Evolutionary conservation across 140 eudicot species (phyloP), one percentile per base, ranked within the genome.

Genomic region (Senecio squalidus): DNA sequence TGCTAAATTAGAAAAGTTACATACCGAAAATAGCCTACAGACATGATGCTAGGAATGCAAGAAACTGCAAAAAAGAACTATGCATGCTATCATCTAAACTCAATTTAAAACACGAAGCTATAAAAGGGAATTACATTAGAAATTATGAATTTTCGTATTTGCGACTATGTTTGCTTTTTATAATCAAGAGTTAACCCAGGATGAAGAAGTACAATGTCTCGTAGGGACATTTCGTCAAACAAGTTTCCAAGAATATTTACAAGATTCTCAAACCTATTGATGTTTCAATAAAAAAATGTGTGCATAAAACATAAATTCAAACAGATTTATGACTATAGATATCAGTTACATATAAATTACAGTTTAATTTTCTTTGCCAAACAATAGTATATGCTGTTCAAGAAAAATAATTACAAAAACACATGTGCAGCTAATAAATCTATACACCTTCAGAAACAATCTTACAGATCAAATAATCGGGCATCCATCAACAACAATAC

Each of bases 401-500:
- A 52, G 38, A 51, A 26, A 24, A 22, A 51, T 15, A 55, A 17
- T 43, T 7, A 17, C 58, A 51, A 24, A 20, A 30, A 25, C 15
- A 55, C 7, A 55, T 3, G 22, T 29, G n/a, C n/a, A n/a, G n/a
- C n/a, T n/a, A n/a, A 70, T 38, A 60, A 10, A 50, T 17, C 15
- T 45, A 58, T 43, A 67, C 75, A 69, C 33, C 68, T 27, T 51
- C 15, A 46, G 4, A 59, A 34, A 10, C 27, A 47, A 62, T 58
- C 23, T 22, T 57, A 57, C 47, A 36, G 6, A 57, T 68, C 55
- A 78, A 57, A 76, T 55, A 44, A 79, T 60, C 4, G 88, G 93
- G 69, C 95, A 86, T 20, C 93, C 95, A 29, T 83, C 62, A 53
- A 75, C 89, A 15, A 75, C 77, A 54, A 86, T 54, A 44, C 93